Percentiles rank a stretch among this genome's conserved stretches.
phyloP scores from a whole-genome alignment of 208 protist genomes.

The Leishmania tropica region DNA sequence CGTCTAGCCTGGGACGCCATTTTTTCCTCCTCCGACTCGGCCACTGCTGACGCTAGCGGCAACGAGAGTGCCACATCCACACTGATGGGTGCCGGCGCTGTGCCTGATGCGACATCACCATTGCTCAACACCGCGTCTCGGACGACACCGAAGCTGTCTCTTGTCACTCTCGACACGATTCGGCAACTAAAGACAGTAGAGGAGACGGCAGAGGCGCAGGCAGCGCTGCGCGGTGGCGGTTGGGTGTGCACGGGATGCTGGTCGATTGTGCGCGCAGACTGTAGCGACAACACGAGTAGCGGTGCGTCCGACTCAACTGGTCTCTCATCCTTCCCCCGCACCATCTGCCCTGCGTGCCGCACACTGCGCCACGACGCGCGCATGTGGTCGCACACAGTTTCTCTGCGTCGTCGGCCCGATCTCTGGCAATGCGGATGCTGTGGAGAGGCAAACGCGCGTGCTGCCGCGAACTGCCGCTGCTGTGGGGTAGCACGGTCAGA shows the following conservation, averaged over 20 bases:
- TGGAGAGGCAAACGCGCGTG: conserved; percentile 47
- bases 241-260: conserved; percentile 64
- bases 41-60: not conserved
- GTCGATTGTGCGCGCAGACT: conserved; percentile 29
- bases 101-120: not conserved
- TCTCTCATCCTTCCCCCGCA: conserved; percentile 31
- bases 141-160: not conserved
- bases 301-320: not conserved
- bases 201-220: conserved; percentile 29
- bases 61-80: not conserved
- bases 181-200: conserved; percentile 24
- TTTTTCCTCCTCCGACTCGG: not conserved
- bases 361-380: conserved; percentile 57
- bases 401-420: conserved; percentile 19
- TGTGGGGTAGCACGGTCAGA: conserved; percentile 14
- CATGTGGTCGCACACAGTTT: not conserved
- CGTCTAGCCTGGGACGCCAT: conserved; percentile 28
- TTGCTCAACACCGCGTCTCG: not conserved
- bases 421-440: conserved; percentile 47
- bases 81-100: not conserved
- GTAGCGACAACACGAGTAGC: not conserved
- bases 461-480: conserved; percentile 42
- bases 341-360: conserved; percentile 53
- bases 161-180: conserved; percentile 7
- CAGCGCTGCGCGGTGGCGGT: conserved; percentile 42